These are phyloP conservation scores for Jacaranda mimosifolia DNA, from an alignment of 257 asterid genomes.

Conservation along the genomic window DNA sequence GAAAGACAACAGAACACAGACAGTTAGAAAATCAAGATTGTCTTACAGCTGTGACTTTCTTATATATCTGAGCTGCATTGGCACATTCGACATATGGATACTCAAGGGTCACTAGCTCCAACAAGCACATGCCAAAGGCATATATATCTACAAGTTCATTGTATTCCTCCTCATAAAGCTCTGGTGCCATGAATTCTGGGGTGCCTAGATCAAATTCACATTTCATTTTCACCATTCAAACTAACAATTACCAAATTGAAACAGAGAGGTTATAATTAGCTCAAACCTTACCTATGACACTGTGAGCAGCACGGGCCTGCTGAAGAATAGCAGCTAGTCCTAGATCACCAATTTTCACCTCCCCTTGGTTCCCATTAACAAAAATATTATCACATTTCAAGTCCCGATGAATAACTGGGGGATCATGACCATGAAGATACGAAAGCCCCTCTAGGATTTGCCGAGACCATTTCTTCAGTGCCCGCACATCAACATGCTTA, in stretches of 20 bases:
- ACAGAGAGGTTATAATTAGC: slow-evolving; percentile 2
- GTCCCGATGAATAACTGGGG: slow-evolving; percentile 96
- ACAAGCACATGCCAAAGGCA: slow-evolving; percentile 70
- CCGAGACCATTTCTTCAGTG: slow-evolving; percentile 94
- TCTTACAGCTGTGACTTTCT: slow-evolving; percentile 65
- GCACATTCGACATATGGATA: slow-evolving; percentile 69
- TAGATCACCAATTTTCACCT: slow-evolving; percentile 63
- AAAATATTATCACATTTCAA: slow-evolving; percentile 80
- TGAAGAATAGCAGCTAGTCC: slow-evolving; percentile 63
- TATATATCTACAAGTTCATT: slow-evolving; percentile 65
- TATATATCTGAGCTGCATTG: slow-evolving; percentile 70
- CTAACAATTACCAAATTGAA: neutral
- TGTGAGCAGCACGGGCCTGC: slow-evolving; percentile 87
- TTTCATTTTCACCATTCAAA: neutral
- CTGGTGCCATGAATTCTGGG: slow-evolving; percentile 74
- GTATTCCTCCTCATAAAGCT: slow-evolving; percentile 66
- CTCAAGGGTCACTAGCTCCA: slow-evolving; percentile 67
- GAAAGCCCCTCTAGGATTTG: slow-evolving; percentile 90
- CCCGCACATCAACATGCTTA: slow-evolving; percentile 87
- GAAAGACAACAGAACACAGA: neutral
- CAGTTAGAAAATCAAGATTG: slow-evolving; percentile 22
- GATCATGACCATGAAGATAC: slow-evolving; percentile 89
- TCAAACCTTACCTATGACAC: slow-evolving; percentile 53
- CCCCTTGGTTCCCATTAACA: slow-evolving; percentile 65
- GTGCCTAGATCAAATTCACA: slow-evolving; percentile 50